These are phyloP conservation scores for Rhizodiscina lignyota DNA, from an alignment of 495 filamentous ascomycete species.

Conservation along the genomic window DNA sequence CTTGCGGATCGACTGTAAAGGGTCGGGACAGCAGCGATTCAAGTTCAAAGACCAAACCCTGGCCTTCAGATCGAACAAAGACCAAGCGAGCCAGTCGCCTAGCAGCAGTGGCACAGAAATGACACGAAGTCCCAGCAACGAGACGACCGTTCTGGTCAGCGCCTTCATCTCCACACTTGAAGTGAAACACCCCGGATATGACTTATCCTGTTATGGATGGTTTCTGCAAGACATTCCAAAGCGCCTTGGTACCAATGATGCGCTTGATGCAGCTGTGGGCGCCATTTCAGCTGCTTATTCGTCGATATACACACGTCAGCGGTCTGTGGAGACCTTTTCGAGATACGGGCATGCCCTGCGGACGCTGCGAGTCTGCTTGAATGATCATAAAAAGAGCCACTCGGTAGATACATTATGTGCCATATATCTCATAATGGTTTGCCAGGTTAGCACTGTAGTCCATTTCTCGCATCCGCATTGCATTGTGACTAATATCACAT, in stretches of 20 bases:
- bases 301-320: neutral
- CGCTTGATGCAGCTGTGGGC: constrained; percentile 8
- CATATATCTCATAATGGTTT: constrained; percentile 5
- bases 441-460: constrained; percentile 3
- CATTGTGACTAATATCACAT: neutral
- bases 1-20: constrained; percentile 5
- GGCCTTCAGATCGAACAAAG: neutral
- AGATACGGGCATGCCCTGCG: constrained; percentile 4
- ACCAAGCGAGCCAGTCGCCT: neutral
- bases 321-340: neutral
- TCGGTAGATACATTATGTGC: constrained; percentile 7
- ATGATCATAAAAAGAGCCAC: constrained; percentile 1
- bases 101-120: neutral
- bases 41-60: constrained; percentile 6
- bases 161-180: constrained; percentile 3
- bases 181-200: constrained; percentile 1
- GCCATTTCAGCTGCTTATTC: constrained; percentile 1
- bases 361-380: constrained; percentile 1
- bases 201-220: constrained; percentile 3
- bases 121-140: neutral
- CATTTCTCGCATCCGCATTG: neutral
- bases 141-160: neutral
- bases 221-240: constrained; percentile 5
- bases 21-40: constrained; percentile 6
- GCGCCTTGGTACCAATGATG: constrained; percentile 5